Evolutionary conservation across 441 rosid genomes (phyloP).

Genomic region (Monsonia emarginata): DNA sequence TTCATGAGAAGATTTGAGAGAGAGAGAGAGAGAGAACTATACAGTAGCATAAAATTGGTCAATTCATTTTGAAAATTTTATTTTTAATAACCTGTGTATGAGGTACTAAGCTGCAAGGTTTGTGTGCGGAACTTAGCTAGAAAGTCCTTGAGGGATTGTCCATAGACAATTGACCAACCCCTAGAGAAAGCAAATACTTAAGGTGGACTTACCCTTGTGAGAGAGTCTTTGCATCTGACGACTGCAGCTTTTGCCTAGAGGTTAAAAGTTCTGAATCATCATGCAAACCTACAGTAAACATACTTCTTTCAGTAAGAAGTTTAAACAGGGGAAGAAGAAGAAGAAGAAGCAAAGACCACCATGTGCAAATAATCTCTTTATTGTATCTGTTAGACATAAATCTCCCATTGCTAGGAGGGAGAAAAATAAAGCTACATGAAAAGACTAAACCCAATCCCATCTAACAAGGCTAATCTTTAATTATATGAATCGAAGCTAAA

Average conservation of each 20-base stretch:
- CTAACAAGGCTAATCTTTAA: too few relatives aligned
- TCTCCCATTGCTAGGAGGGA: not conserved
- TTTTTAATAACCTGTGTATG: not conserved
- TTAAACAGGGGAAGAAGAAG: not conserved
- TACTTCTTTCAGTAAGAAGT: not conserved
- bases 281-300: slow-evolving; percentile 22
- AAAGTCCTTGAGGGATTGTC: not conserved
- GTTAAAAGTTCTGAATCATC: slow-evolving; percentile 25
- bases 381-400: not conserved
- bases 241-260: slow-evolving; percentile 25
- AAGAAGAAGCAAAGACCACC: not conserved
- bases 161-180: not conserved
- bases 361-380: not conserved
- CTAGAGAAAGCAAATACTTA: not conserved
- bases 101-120: not conserved
- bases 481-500: too few relatives aligned
- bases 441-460: not conserved
- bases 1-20: too few relatives aligned
- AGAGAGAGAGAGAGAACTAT: too few relatives aligned
- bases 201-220: slow-evolving; percentile 33
- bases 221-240: slow-evolving; percentile 25
- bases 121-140: not conserved
- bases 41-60: too few relatives aligned
- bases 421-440: not conserved
- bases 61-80: too few relatives aligned